phyloP scores from a whole-genome alignment of 306 rosid species.

The Vicia sativa region DNA sequence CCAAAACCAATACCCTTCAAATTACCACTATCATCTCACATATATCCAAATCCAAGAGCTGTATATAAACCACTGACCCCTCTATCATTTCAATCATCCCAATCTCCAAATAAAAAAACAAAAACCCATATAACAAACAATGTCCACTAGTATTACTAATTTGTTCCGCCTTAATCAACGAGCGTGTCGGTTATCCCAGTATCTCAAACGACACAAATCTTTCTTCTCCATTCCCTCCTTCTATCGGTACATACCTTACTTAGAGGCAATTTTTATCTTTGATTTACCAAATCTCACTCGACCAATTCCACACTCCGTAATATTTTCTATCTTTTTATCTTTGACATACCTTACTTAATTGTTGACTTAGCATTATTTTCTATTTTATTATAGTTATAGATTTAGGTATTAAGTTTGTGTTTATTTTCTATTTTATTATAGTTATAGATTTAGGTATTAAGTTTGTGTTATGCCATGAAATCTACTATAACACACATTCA shows the following conservation, averaged over 20 bases:
- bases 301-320: not conserved
- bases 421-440: no score
- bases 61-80: not conserved
- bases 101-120: not conserved
- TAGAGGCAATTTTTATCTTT: constrained; percentile 40
- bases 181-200: constrained; percentile 49
- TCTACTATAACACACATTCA: no score
- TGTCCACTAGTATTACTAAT: not conserved
- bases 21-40: no score
- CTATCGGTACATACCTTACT: constrained; percentile 53
- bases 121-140: not conserved
- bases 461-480: no score
- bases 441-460: no score
- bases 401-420: no score
- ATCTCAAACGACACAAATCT: constrained; percentile 27
- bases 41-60: not conserved
- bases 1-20: no score
- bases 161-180: constrained; percentile 28
- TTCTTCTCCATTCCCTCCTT: constrained; percentile 54
- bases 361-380: no score
- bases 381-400: no score
- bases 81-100: not conserved
- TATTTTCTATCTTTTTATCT: no score
- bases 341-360: no score
- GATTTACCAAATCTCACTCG: constrained; percentile 49